phyloP scores from a whole-genome alignment of 768 basidiomycete species.

The Leucocoprinus leucothites region DNA sequence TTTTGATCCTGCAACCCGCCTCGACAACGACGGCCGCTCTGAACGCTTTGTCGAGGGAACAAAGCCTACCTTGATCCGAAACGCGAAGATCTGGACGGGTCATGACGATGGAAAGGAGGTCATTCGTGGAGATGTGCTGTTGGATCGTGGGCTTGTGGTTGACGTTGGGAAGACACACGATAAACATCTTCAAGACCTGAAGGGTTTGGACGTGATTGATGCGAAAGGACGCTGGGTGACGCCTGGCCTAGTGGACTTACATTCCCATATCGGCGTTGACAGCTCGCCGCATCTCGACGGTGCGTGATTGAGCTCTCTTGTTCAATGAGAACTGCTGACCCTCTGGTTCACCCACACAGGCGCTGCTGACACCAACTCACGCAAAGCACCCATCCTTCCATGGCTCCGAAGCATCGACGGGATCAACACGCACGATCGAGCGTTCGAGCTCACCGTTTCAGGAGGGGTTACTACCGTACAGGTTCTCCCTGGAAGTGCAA shows the following conservation, averaged over 20 bases:
- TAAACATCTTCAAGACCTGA: constrained; percentile 8
- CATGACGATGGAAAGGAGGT: constrained; percentile 51
- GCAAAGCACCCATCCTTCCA: constrained; percentile 46
- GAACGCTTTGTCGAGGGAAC: constrained; percentile 60
- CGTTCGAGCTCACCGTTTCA: constrained; percentile 53
- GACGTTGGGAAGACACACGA: constrained; percentile 41
- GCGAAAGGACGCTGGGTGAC: constrained; percentile 61
- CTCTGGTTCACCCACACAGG: constrained; percentile 27
- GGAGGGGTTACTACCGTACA: constrained; percentile 76
- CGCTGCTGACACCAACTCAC: constrained; percentile 55
- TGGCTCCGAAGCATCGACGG: constrained; percentile 72
- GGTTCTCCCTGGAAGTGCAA: constrained; percentile 68
- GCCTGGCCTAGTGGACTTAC: constrained; percentile 45
- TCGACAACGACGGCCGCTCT: constrained; percentile 32
- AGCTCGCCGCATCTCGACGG: constrained; percentile 29
- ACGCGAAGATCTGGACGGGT: constrained; percentile 82
- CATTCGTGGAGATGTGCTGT: constrained; percentile 54
- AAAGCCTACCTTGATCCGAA: constrained; percentile 49
- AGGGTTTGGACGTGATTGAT: constrained; percentile 41
- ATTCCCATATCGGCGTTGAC: constrained; percentile 37
- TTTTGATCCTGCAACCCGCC: constrained; percentile 17
- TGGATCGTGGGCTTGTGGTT: constrained; percentile 64
- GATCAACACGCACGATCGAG: constrained; percentile 70
- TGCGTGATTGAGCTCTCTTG: constrained; percentile 16
- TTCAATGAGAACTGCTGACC: neutral